Base-by-base conservation (phyloP, 345 rosid genomes). In the Arabis hirsuta region DNA sequence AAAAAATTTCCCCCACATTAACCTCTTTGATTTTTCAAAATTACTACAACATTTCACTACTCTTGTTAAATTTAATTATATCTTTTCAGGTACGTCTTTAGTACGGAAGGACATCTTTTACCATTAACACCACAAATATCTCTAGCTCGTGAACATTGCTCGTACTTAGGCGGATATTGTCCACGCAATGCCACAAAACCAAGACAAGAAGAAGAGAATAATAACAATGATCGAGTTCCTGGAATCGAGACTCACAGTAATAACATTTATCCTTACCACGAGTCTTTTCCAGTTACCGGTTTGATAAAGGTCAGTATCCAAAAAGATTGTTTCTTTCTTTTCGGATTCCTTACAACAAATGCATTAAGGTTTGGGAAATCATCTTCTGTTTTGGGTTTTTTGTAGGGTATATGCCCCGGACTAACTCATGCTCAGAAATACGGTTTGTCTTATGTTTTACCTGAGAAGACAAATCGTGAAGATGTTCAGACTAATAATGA, bases 91-190 rank as follows among this genome's bases (percentile, higher is more conserved):
- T 95, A 88, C 65, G 74, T 89, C 73, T 91, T 95, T 73, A 91
- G 86, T 66, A 95, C 99, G 2, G 99, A 95, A 82, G 97, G 99
- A 45, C 99, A 95, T 81, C 79, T 95, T 20, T 62, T 95, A 81
- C 96, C 99, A 24, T 80, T 86, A 70, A 88, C 89, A 20, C 97
- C 99, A 8, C 96, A 89, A 75, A 91, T 95, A 77, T 91, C 97
- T 77, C 84, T 95, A 53, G 85, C 72, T 51, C 70, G 71, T 69
- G 99, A 95, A 70, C 97, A 86, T 72, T 95, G 99, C 78, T 84
- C 96, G 3, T 95, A 95, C 80, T 76, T 88, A 43, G 96, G 96
- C 43, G 92, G 96, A 34, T 86, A 84, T 78, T 95, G 99, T 77
- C 78, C 68, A 74, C 78, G 78, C 48, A 81, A 76, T 50, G 83